Conservation (phyloP, 2,329 filamentous ascomycete species). For the Cladophialophora exuberans region DNA sequence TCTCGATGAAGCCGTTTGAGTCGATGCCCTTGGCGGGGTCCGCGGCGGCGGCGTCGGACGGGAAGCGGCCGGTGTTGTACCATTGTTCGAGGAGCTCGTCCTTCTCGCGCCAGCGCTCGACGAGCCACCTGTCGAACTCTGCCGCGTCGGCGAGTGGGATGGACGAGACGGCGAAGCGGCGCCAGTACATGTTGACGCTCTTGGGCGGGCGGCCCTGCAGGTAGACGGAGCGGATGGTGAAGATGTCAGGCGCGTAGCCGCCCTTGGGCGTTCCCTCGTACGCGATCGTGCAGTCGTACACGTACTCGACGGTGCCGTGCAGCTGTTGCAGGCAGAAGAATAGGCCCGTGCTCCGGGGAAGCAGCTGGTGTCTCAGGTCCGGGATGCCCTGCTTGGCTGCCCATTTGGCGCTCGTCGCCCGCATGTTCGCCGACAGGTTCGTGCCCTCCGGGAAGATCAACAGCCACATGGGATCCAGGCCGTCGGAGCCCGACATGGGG, state of each 20-base stretch:
- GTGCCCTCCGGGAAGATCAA: constrained; percentile 69
- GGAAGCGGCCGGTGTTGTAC: constrained; percentile 76
- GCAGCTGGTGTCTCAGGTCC: constrained; percentile 62
- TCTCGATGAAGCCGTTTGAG: constrained; percentile 47
- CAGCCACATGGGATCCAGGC: constrained; percentile 67
- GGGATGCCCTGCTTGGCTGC: constrained; percentile 60
- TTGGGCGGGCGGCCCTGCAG: constrained; percentile 87
- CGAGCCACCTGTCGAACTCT: constrained; percentile 82
- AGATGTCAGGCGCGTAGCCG: constrained; percentile 87
- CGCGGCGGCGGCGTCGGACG: constrained; percentile 61
- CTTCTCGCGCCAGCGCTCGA: constrained; percentile 88
- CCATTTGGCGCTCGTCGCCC: constrained; percentile 60
- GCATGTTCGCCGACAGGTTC: constrained; percentile 61
- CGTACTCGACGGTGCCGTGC: constrained; percentile 62
- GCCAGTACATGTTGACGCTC: constrained; percentile 96
- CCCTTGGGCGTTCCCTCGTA: constrained; percentile 89
- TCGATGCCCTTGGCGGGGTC: constrained; percentile 43
- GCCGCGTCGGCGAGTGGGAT: constrained; percentile 78
- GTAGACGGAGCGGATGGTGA: constrained; percentile 83
- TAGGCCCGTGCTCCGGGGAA: constrained; percentile 64
- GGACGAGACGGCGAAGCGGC: constrained; percentile 76
- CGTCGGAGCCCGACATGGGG: constrained; percentile 49
- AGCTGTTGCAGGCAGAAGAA: constrained; percentile 65
- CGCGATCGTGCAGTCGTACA: constrained; percentile 83
- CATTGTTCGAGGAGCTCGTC: constrained; percentile 87